Conservation (phyloP, 163 green algal genomes). For the Chlamydomonas reinhardtii region DNA sequence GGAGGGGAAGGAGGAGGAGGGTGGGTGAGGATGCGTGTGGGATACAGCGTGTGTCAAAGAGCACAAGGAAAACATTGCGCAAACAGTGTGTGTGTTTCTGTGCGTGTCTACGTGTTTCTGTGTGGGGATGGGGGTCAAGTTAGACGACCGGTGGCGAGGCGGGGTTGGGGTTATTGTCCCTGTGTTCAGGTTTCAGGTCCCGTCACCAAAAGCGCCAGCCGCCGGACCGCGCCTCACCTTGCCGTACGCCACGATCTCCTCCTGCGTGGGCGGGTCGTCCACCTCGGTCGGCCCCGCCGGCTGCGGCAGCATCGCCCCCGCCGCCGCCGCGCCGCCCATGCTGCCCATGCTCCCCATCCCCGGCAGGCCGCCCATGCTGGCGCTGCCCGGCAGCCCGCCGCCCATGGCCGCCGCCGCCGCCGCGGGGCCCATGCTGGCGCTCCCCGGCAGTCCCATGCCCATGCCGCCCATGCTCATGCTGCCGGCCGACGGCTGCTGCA, state of each 20-base stretch:
- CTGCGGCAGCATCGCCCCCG: slow-evolving; percentile 9
- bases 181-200: too few species aligned
- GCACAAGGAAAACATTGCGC: too few species aligned
- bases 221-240: too few species aligned
- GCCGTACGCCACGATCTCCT: slow-evolving; percentile 69
- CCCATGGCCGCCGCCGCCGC: background rate
- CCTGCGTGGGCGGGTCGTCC: slow-evolving; percentile 57
- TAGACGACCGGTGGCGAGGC: too few species aligned
- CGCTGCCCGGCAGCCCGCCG: background rate
- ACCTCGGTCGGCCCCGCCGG: slow-evolving; percentile 33
- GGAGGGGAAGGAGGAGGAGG: background rate
- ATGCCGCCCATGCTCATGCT: background rate
- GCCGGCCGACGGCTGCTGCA: slow-evolving; percentile 25
- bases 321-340: background rate
- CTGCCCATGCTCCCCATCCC: too few species aligned
- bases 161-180: too few species aligned
- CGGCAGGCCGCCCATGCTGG: slow-evolving; percentile 1
- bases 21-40: too few species aligned
- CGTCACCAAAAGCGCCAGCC: too few species aligned
- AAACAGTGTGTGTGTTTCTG: background rate
- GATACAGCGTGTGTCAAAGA: too few species aligned
- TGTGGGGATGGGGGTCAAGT: too few species aligned
- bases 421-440: slow-evolving; percentile 9
- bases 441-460: background rate
- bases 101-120: too few species aligned